Percentiles rank a stretch among this genome's conserved stretches.
Conservation (phyloP, 225 moss, liverwort and hornwort genomes). For the Neckera pumila region DNA sequence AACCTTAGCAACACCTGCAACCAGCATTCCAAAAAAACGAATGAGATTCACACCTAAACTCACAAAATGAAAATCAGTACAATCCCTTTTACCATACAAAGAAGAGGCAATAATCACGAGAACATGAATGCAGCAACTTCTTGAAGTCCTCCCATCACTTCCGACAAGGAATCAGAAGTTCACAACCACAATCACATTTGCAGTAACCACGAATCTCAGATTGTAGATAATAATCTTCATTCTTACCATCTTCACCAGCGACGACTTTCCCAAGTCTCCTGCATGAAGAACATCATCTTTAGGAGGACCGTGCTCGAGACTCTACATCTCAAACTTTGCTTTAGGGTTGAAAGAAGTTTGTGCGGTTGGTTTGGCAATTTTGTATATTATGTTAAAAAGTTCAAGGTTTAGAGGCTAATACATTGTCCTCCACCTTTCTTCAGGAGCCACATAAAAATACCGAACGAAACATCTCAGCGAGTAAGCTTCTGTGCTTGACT, state of each 20-base stretch:
- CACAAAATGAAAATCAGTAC: not conserved
- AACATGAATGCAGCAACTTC: not conserved
- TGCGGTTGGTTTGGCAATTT: not conserved
- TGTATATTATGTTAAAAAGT: not conserved
- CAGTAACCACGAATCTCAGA: not conserved
- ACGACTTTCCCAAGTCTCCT: constrained; percentile 58
- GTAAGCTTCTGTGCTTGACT: constrained; percentile 50
- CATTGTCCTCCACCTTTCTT: not conserved
- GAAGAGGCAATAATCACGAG: not conserved
- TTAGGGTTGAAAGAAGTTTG: constrained; percentile 42
- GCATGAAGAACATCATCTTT: constrained; percentile 54
- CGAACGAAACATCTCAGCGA: constrained; percentile 3
- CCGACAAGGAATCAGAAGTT: not conserved
- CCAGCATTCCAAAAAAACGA: not conserved
- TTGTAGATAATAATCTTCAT: not conserved
- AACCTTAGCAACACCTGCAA: constrained; percentile 29
- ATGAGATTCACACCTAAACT: not conserved
- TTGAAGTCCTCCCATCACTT: not conserved
- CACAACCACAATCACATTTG: not conserved
- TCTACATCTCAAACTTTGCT: not conserved
- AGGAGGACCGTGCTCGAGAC: constrained; percentile 41
- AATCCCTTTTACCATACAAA: not conserved
- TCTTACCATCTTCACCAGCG: constrained; percentile 41
- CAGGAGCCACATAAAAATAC: constrained; percentile 6
- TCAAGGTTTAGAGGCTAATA: not conserved